These are phyloP conservation scores for Blumeria hordei DNA, from an alignment of 2,329 filamentous ascomycete species.

Conservation along the genomic window DNA sequence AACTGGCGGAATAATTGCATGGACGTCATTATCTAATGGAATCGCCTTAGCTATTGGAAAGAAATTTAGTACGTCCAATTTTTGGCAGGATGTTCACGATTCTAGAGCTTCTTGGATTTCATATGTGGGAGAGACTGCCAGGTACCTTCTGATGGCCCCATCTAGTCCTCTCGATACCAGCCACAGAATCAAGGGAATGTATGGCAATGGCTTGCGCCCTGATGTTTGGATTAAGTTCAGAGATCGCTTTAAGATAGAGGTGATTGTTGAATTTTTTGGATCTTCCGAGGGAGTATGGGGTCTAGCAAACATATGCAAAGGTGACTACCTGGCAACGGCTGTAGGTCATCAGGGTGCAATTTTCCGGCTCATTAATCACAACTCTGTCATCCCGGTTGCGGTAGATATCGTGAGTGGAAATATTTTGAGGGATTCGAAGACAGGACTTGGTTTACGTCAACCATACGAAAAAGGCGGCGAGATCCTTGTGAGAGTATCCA, in stretches of 20 bases:
- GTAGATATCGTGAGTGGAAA: slow-evolving; percentile 45
- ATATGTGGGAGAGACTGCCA: slow-evolving; percentile 56
- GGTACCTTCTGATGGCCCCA: slow-evolving; percentile 47
- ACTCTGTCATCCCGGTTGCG: slow-evolving; percentile 38
- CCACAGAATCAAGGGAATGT: slow-evolving; percentile 34
- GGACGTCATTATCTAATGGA: slow-evolving; percentile 16
- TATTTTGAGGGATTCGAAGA: slow-evolving; percentile 38
- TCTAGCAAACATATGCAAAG: slow-evolving; percentile 32
- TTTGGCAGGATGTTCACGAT: slow-evolving; percentile 49
- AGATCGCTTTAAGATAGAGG: slow-evolving; percentile 35
- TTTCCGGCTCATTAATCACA: slow-evolving; percentile 24
- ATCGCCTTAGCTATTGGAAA: slow-evolving; percentile 36
- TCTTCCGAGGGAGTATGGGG: slow-evolving; percentile 47
- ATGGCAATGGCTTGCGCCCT: slow-evolving; percentile 41
- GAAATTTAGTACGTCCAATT: slow-evolving; percentile 42
- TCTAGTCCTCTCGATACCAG: slow-evolving; percentile 33
- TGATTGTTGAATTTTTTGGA: slow-evolving; percentile 53
- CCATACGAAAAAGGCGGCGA: slow-evolving; percentile 49
- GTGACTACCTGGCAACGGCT: slow-evolving; percentile 35
- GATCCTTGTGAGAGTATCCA: slow-evolving; percentile 38
- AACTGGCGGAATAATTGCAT: slow-evolving; percentile 25
- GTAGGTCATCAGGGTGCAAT: slow-evolving; percentile 51
- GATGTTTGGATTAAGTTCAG: slow-evolving; percentile 43
- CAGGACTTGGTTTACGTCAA: slow-evolving; percentile 39
- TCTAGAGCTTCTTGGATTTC: slow-evolving; percentile 45